A percentile compares a stretch with the other conserved stretches of the same genome.
phyloP scores from a whole-genome alignment of 169 alveolate species.

The Plasmodium gonderi region DNA sequence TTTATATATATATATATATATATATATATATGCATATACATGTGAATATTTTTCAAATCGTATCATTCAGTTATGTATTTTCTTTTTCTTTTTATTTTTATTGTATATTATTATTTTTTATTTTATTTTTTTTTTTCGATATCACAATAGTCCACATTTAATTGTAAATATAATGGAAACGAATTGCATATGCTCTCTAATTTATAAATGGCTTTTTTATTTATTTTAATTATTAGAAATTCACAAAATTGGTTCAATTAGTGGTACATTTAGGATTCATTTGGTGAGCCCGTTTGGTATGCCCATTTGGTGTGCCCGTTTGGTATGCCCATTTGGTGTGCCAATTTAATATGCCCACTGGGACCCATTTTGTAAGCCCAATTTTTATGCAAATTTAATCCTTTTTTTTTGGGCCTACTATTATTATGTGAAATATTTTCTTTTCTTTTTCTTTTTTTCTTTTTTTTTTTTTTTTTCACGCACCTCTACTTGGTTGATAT shows the following conservation, averaged over 20 bases:
- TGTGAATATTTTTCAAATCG: background rate
- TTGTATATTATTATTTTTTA: background rate
- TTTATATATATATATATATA: background rate
- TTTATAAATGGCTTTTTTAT: background rate
- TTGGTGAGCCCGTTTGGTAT: background rate
- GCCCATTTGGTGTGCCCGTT: background rate
- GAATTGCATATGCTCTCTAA: no score
- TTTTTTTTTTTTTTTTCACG: slow-evolving; percentile 64
- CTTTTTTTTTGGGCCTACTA: background rate
- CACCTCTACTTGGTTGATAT: slow-evolving; percentile 75
- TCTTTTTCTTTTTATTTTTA: background rate
- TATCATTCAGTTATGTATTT: background rate
- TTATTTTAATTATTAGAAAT: background rate
- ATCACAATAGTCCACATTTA: no score
- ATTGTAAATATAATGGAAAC: no score
- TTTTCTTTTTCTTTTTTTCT: slow-evolving; percentile 1
- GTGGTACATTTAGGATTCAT: background rate
- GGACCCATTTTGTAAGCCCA: background rate
- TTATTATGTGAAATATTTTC: background rate
- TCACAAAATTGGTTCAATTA: background rate
- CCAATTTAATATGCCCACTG: background rate
- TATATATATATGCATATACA: background rate
- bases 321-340: no score
- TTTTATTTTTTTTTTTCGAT: no score
- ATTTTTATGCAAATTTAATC: background rate